Percentiles rank a stretch among this genome's conserved stretches.
Conservation (phyloP, 1,284 basidiomycete species). For the Irpex rosettiformis region DNA sequence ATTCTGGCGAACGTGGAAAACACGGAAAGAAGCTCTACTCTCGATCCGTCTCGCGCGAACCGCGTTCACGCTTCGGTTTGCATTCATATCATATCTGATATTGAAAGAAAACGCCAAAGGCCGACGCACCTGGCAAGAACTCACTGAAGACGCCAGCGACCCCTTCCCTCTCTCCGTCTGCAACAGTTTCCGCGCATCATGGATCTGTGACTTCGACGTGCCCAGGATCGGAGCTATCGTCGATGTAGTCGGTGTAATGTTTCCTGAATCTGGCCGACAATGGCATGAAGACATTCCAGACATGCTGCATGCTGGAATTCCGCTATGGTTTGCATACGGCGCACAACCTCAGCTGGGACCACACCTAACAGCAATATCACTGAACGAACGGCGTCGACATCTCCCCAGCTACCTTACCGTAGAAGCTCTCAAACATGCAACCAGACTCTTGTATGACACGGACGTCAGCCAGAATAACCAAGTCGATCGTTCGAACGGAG, state of each 20-base stretch:
- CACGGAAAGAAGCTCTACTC: no score
- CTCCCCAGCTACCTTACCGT: not conserved
- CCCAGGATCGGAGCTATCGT: not conserved
- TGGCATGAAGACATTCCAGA: no score
- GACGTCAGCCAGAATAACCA: not conserved
- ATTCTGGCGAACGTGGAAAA: no score
- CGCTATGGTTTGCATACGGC: no score
- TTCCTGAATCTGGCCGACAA: no score
- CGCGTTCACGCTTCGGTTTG: not conserved
- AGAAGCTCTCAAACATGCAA: not conserved
- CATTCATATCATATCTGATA: not conserved
- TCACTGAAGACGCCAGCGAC: not conserved
- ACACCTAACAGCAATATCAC: not conserved
- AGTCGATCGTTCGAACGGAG: not conserved
- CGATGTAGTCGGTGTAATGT: no score
- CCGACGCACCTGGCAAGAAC: not conserved
- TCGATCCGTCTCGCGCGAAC: no score
- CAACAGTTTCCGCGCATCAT: not conserved
- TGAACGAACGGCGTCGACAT: not conserved
- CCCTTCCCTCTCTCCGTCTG: not conserved
- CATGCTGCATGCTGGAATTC: no score
- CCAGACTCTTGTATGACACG: not conserved
- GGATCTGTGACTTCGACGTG: not conserved
- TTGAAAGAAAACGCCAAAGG: not conserved
- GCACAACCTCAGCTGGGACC: not conserved